Evolutionary conservation across 2,329 filamentous ascomycete species (phyloP), one percentile per base, ranked within the genome.

Genomic region (Colletotrichum cordylinicola): DNA sequence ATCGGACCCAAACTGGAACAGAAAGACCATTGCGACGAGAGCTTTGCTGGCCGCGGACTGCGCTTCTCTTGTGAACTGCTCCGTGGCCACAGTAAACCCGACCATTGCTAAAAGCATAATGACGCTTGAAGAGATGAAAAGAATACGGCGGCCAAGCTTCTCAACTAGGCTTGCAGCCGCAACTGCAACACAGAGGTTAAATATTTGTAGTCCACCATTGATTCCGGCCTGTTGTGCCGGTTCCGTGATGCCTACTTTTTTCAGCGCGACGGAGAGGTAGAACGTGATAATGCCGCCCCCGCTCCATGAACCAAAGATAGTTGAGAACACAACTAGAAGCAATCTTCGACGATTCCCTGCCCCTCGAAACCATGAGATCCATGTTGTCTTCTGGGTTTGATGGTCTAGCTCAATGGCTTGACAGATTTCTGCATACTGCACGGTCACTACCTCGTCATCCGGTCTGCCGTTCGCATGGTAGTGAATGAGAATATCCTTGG

Each of bases 241-340:
- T 80, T 64, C 0, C 67, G 33, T 79, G 39, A 81, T 75, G 15
- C 77, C 76, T 7, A 78, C 68, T 8, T 72, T 52, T 43, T 78
- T 74, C 60, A 78, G 72, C 12, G 77, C 72, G 12, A 71, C 67
- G 18, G 71, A 67, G 24, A 78, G 68, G 37, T 78, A 81, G 5
- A 81, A 83, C 0, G 79, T 80, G 39, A 83, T 78, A 1, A 84
- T 66, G 2, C 83, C 83, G 8, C 84, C 84, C 6, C 83, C 83
- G 18, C 80, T 82, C 79, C 82, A 84, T 67, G 33, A 15, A 48
- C 43, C 16, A 52, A 21, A 24, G 39, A 66, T 31, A 2, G 37
- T 66, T 9, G 24, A 24, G 18, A 66, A 16, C 10, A 66, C 27
- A 35, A 66, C 43, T 27, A 66, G 39, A n/a, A 66, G 24, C 8